Evolutionary conservation across 805 yeast species (phyloP).

Genomic region (Candida adriatica): DNA sequence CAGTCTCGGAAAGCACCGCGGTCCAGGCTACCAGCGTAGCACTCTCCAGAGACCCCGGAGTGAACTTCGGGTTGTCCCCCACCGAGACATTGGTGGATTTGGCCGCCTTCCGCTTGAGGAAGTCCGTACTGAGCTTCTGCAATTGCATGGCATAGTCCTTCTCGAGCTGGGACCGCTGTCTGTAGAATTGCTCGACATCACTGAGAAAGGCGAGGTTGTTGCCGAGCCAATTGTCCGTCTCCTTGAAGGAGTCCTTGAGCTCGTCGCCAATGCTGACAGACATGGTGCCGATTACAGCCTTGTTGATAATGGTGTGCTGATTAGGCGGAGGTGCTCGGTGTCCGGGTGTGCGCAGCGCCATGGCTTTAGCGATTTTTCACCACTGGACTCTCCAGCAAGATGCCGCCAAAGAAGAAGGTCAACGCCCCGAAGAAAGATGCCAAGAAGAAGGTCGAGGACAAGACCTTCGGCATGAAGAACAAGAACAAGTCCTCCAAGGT

Average conservation of each 20-base stretch:
- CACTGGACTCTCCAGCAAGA: too few species aligned
- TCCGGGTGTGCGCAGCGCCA: too few species aligned
- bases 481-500: conserved; percentile 92
- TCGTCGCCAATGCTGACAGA: conserved; percentile 53
- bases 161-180: conserved; percentile 76
- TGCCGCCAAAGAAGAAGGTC: conserved; percentile 71
- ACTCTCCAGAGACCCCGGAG: conserved; percentile 92
- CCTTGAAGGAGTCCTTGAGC: conserved; percentile 71
- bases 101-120: conserved; percentile 70
- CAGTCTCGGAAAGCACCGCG: conserved; percentile 79
- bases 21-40: conserved; percentile 89
- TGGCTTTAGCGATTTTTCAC: too few species aligned
- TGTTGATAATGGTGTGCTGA: too few species aligned
- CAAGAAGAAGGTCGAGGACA: conserved; percentile 72
- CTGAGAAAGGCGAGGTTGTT: conserved; percentile 67
- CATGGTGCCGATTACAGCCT: too few species aligned
- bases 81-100: conserved; percentile 65
- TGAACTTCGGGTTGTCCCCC: conserved; percentile 83
- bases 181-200: conserved; percentile 78
- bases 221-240: conserved; percentile 71
- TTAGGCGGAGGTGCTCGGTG: too few species aligned
- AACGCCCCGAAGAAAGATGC: conserved; percentile 43
- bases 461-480: conserved; percentile 93
- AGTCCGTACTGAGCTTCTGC: conserved; percentile 55
- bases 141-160: conserved; percentile 73